phyloP scores from a whole-genome alignment of 192 early-diverging fungal species.

The Diversispora epigaea region DNA sequence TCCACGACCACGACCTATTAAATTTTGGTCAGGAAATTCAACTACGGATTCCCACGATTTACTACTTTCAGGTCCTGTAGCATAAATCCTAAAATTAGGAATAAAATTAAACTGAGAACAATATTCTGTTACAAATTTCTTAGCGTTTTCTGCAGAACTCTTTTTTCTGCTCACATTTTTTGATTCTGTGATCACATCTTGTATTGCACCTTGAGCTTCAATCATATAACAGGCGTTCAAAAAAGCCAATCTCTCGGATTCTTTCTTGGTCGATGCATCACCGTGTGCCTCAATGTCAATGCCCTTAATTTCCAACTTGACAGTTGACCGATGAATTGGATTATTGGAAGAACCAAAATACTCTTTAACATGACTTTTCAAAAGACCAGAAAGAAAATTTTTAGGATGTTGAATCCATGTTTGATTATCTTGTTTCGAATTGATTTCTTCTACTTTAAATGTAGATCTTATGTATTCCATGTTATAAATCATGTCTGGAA shows the following conservation, averaged over 20 bases:
- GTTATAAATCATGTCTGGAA: slow-evolving; percentile 4
- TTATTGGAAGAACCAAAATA: slow-evolving; percentile 21
- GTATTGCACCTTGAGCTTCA: slow-evolving; percentile 41
- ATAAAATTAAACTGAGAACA: slow-evolving; percentile 29
- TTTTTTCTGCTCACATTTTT: no score
- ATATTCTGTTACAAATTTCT: slow-evolving; percentile 28
- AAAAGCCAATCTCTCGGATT: slow-evolving; percentile 43
- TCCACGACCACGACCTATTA: slow-evolving; percentile 42
- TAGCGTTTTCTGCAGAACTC: slow-evolving; percentile 25
- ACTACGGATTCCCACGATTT: slow-evolving; percentile 20
- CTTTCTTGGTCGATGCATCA: slow-evolving; percentile 46
- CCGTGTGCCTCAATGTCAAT: slow-evolving; percentile 36
- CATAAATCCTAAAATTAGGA: slow-evolving; percentile 1
- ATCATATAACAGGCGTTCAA: slow-evolving; percentile 42
- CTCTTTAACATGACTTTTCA: neutral
- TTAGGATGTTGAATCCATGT: slow-evolving; percentile 24
- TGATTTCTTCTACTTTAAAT: slow-evolving; percentile 13
- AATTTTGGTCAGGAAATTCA: slow-evolving; percentile 32
- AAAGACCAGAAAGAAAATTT: slow-evolving; percentile 18
- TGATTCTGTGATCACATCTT: slow-evolving; percentile 34
- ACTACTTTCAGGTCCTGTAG: neutral
- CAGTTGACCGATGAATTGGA: slow-evolving; percentile 22
- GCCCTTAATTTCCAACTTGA: slow-evolving; percentile 9
- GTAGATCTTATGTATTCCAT: slow-evolving; percentile 15
- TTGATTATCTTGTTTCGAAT: slow-evolving; percentile 19